phyloP scores from a whole-genome alignment of 164 flowering plant species.

The Stephania japonica region DNA sequence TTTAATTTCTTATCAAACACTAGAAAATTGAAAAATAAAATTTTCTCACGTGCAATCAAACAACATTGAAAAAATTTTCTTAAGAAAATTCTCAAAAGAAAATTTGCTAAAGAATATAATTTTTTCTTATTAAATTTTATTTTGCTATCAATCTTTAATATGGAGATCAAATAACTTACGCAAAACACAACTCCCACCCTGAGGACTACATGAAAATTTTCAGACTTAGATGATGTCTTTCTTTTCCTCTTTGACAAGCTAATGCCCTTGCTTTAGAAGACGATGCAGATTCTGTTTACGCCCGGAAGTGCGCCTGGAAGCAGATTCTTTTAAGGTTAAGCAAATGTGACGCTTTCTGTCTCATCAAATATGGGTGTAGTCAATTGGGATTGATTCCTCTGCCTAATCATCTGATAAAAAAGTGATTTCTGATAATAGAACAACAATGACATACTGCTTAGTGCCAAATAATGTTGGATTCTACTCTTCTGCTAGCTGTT shows the following conservation, averaged over 20 bases:
- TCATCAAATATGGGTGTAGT: background rate
- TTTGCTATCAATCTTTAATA: too few relatives aligned
- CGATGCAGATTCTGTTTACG: background rate
- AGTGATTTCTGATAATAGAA: background rate
- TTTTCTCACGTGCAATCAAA: too few relatives aligned
- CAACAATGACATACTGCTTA: slow-evolving; percentile 11
- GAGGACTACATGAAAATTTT: background rate
- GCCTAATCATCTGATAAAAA: background rate
- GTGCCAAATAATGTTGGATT: slow-evolving; percentile 1
- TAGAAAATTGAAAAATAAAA: too few relatives aligned
- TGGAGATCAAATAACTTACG: background rate
- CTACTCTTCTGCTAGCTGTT: slow-evolving; percentile 29
- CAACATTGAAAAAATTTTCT: too few relatives aligned
- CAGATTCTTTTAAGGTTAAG: background rate
- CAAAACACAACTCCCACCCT: background rate
- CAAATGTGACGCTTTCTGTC: background rate
- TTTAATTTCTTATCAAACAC: too few relatives aligned
- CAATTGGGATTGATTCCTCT: slow-evolving; percentile 8
- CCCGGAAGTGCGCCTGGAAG: background rate
- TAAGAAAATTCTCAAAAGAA: too few relatives aligned
- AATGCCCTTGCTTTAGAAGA: background rate
- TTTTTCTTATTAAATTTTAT: too few relatives aligned
- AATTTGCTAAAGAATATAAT: too few relatives aligned
- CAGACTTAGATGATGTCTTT: background rate
- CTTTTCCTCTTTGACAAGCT: background rate